phyloP scores from a whole-genome alignment of 2,329 filamentous ascomycete genomes.

The Aspergillus sp. region DNA sequence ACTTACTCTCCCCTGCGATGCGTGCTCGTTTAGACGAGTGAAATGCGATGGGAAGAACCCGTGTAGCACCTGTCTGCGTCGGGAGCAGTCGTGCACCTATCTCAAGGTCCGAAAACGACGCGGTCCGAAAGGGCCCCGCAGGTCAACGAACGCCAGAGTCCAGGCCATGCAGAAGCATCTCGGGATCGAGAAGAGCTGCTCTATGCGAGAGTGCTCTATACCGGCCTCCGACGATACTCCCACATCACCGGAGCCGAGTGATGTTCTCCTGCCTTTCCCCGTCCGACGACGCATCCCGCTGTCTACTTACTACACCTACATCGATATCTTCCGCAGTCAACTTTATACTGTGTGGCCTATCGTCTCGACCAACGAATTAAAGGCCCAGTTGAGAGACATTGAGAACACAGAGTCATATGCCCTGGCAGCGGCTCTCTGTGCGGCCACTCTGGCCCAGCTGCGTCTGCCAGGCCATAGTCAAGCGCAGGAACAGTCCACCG shows the following conservation, averaged over 20 bases:
- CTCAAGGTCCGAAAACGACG: constrained; percentile 12
- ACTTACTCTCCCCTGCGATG: constrained; percentile 6
- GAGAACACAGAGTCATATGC: not conserved
- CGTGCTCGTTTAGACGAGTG: constrained; percentile 9
- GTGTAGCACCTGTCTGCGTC: constrained; percentile 8
- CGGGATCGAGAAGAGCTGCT: constrained; percentile 5
- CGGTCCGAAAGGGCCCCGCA: constrained; percentile 8
- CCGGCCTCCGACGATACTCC: not conserved
- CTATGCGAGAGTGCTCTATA: constrained; percentile 1
- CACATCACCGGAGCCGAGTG: not conserved
- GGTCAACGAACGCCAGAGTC: constrained; percentile 4
- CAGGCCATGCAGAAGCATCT: constrained; percentile 9
- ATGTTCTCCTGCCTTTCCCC: not conserved
- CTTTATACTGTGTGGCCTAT: constrained; percentile 12
- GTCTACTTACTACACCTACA: constrained; percentile 11
- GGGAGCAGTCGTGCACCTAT: constrained; percentile 10
- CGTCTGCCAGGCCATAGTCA: constrained; percentile 1
- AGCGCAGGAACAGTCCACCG: not conserved
- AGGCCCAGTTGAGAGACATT: not conserved
- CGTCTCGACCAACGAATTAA: constrained; percentile 5
- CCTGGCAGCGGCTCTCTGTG: constrained; percentile 10
- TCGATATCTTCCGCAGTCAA: constrained; percentile 10
- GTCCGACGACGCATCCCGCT: not conserved
- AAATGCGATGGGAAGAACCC: constrained; percentile 12
- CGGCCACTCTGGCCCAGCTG: constrained; percentile 9